Conservation (phyloP, 1,284 basidiomycete genomes). For the Peniophora sp. region DNA sequence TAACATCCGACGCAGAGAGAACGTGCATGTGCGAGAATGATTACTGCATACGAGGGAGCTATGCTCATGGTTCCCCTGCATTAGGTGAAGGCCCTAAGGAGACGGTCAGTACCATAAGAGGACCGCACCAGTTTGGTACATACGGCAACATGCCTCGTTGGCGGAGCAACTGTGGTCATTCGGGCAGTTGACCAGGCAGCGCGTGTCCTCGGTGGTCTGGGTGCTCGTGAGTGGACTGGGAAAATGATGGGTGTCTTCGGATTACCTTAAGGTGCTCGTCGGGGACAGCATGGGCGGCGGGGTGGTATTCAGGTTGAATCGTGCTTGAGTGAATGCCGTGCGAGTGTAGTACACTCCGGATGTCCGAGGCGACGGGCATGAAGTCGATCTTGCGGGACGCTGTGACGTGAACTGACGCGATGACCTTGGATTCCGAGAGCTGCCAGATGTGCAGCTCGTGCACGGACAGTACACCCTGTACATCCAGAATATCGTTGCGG, state of each 20-base stretch:
- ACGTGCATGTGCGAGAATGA: neutral
- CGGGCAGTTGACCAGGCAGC: slow-evolving; percentile 39
- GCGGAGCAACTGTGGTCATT: slow-evolving; percentile 55
- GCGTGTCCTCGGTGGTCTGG: slow-evolving; percentile 22
- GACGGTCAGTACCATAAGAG: neutral
- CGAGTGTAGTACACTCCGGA: slow-evolving; percentile 78
- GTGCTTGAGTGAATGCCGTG: slow-evolving; percentile 94
- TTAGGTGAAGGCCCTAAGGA: slow-evolving; percentile 2
- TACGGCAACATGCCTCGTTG: slow-evolving; percentile 76
- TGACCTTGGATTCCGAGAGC: slow-evolving; percentile 80
- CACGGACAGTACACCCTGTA: slow-evolving; percentile 85
- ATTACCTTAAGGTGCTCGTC: slow-evolving; percentile 41
- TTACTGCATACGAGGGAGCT: neutral
- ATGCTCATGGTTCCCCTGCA: slow-evolving; percentile 2
- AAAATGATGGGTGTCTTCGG: slow-evolving; percentile 32
- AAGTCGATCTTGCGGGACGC: slow-evolving; percentile 79
- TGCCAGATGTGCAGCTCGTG: slow-evolving; percentile 99
- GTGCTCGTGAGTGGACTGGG: slow-evolving; percentile 1
- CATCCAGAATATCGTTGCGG: slow-evolving; percentile 67
- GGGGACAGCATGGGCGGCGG: slow-evolving; percentile 24
- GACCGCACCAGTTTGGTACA: slow-evolving; percentile 24
- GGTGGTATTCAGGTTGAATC: slow-evolving; percentile 77
- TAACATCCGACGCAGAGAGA: neutral
- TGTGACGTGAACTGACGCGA: slow-evolving; percentile 94
- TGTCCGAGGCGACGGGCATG: slow-evolving; percentile 83